These are phyloP conservation scores for Halenospora varia DNA, from an alignment of 495 filamentous ascomycete genomes.

Conservation along the genomic window DNA sequence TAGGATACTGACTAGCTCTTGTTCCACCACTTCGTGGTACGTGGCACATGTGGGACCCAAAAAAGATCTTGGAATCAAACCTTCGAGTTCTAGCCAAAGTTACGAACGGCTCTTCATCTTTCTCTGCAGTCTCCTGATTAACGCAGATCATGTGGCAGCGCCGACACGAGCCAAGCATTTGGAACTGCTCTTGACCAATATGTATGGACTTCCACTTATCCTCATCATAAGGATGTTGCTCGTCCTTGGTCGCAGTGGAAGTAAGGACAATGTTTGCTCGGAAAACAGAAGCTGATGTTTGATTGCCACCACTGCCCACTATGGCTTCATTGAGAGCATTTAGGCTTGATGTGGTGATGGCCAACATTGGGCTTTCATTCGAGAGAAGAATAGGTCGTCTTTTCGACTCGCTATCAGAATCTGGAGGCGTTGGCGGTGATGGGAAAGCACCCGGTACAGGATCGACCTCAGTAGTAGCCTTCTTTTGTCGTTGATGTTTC, in stretches of 20 bases:
- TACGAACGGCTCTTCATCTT: constrained; percentile 79
- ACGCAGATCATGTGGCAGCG: constrained; percentile 96
- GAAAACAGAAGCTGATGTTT: constrained; percentile 66
- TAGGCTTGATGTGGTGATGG: constrained; percentile 76
- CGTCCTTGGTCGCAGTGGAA: constrained; percentile 1
- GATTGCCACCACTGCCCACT: constrained; percentile 49
- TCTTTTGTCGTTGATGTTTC: constrained; percentile 39
- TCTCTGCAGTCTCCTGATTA: constrained; percentile 75
- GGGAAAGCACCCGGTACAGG: constrained; percentile 56
- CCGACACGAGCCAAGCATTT: constrained; percentile 77
- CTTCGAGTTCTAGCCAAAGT: constrained; percentile 83
- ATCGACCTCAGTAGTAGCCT: neutral
- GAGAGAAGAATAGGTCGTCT: constrained; percentile 64
- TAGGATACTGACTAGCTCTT: constrained; percentile 40
- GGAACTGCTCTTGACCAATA: constrained; percentile 52
- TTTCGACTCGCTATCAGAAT: constrained; percentile 39
- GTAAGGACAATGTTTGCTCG: constrained; percentile 80
- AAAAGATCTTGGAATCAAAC: constrained; percentile 76
- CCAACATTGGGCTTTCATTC: constrained; percentile 89
- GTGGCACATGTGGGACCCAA: constrained; percentile 75
- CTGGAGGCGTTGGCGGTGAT: constrained; percentile 40
- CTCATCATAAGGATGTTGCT: constrained; percentile 41
- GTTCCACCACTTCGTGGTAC: constrained; percentile 26
- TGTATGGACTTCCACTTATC: constrained; percentile 50
- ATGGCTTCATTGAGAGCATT: constrained; percentile 72